phyloP scores from a whole-genome alignment of 768 basidiomycete genomes.

The Leccinum broughii region DNA sequence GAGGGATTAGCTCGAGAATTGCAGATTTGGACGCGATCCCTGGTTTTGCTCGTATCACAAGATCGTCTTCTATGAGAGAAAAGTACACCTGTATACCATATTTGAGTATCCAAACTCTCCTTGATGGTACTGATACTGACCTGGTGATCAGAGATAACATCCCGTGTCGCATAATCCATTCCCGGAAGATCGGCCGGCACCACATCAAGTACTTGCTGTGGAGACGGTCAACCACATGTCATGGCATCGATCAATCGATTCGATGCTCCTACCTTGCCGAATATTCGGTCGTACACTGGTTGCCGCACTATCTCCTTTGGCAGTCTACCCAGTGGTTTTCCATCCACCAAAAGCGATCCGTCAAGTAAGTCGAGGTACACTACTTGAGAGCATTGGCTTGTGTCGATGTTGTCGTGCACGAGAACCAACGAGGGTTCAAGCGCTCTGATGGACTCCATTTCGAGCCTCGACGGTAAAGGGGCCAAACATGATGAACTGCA shows the following conservation, averaged over 20 bases:
- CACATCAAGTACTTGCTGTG: slow-evolving; percentile 20
- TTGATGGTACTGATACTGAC: slow-evolving; percentile 8
- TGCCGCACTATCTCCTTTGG: slow-evolving; percentile 21
- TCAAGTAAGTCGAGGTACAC: slow-evolving; percentile 25
- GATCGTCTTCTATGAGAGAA: slow-evolving; percentile 11
- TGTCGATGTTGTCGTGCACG: slow-evolving; percentile 11
- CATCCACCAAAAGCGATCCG: slow-evolving; percentile 27
- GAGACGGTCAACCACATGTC: neutral
- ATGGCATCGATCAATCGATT: neutral
- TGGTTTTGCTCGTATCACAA: slow-evolving; percentile 22
- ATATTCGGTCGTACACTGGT: slow-evolving; percentile 18
- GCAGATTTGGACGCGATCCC: neutral
- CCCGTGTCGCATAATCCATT: slow-evolving; percentile 26
- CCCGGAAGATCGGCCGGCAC: slow-evolving; percentile 22
- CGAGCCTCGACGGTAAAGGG: neutral
- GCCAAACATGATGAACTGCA: slow-evolving; percentile 8
- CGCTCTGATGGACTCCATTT: neutral
- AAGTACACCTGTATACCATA: slow-evolving; percentile 22
- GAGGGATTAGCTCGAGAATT: slow-evolving; percentile 17
- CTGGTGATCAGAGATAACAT: slow-evolving; percentile 18
- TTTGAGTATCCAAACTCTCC: neutral
- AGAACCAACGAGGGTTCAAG: slow-evolving; percentile 22
- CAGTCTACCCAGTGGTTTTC: slow-evolving; percentile 24
- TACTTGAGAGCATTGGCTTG: slow-evolving; percentile 16
- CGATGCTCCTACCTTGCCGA: slow-evolving; percentile 18